Evolutionary conservation across 23 red algal species (phyloP).

Genomic region (Gracilaria vermiculophylla): DNA sequence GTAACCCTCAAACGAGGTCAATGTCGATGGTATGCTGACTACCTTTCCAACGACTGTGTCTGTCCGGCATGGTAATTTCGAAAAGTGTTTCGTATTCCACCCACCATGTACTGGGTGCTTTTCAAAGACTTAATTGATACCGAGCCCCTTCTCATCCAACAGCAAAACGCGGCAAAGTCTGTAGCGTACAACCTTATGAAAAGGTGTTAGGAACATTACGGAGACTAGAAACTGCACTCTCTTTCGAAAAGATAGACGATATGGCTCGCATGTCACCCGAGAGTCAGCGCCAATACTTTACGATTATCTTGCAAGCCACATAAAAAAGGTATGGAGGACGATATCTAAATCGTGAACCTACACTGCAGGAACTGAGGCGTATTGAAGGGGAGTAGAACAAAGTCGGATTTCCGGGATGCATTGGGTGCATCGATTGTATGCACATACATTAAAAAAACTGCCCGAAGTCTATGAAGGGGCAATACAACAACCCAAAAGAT

Average conservation of each 20-base stretch:
- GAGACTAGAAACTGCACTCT: too few relatives aligned
- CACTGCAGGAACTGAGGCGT: conserved; percentile 12
- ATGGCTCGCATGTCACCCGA: conserved; percentile 16
- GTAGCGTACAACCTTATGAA: too few relatives aligned
- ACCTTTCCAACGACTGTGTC: not conserved
- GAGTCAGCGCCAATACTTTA: not conserved
- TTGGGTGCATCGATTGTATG: too few relatives aligned
- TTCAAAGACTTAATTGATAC: too few relatives aligned
- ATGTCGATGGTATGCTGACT: conserved; percentile 23
- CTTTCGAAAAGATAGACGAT: conserved; percentile 40
- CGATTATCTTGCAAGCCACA: conserved; percentile 4
- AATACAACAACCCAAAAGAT: conserved; percentile 22
- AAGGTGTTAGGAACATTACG: too few relatives aligned
- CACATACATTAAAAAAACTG: conserved; percentile 59
- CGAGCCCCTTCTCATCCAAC: too few relatives aligned
- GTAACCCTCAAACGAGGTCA: too few relatives aligned
- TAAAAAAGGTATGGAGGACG: not conserved
- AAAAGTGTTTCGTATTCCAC: not conserved
- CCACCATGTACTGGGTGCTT: too few relatives aligned
- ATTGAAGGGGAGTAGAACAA: too few relatives aligned
- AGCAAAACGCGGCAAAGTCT: too few relatives aligned
- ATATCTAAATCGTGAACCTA: conserved; percentile 38
- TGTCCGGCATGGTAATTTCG: conserved; percentile 11
- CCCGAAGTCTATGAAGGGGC: not conserved
- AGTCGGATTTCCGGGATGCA: too few relatives aligned